Percentiles rank a stretch among this genome's conserved stretches.
Evolutionary conservation across 495 filamentous ascomycete species (phyloP).

Genomic region (Neurospora sp.): DNA sequence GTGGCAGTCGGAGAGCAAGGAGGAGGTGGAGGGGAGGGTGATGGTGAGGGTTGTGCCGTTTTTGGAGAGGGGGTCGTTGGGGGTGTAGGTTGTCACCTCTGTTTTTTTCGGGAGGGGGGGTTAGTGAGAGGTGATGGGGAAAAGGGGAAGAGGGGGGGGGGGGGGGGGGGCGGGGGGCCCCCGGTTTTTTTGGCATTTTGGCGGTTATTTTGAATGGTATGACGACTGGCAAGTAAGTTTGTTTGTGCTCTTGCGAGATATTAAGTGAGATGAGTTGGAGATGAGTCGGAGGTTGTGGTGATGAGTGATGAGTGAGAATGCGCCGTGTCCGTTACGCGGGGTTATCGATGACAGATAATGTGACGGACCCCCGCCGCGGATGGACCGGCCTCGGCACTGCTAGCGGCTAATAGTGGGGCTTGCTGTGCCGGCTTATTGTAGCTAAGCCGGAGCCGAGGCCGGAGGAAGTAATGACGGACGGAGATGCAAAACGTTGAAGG

Average conservation of each 20-base stretch:
- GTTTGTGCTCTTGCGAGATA: not conserved
- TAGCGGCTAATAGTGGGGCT: not conserved
- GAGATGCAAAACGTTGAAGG: not conserved
- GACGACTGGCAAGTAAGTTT: not conserved
- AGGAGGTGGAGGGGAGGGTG: slow-evolving; percentile 46
- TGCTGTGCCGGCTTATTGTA: not conserved
- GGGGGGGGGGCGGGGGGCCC: too few relatives aligned
- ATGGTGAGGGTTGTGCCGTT: slow-evolving; percentile 83
- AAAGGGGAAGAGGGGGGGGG: too few relatives aligned
- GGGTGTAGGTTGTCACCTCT: slow-evolving; percentile 12
- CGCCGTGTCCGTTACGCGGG: not conserved
- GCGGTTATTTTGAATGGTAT: not conserved
- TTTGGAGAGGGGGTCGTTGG: slow-evolving; percentile 1
- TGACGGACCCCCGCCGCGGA: not conserved
- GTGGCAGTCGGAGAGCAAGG: slow-evolving; percentile 71
- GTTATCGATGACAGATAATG: not conserved
- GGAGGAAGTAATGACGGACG: not conserved
- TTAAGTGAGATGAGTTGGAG: not conserved
- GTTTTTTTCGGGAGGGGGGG: not conserved
- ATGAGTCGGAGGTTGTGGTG: not conserved
- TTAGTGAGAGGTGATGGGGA: not conserved
- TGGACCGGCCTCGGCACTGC: not conserved
- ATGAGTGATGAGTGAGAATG: not conserved
- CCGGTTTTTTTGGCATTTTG: too few relatives aligned
- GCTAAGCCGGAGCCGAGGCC: not conserved